A percentile compares a stretch with the other conserved stretches of the same genome.
These are phyloP conservation scores for Aciculosporium take DNA, from an alignment of 2,329 filamentous ascomycete species.

Conservation along the genomic window DNA sequence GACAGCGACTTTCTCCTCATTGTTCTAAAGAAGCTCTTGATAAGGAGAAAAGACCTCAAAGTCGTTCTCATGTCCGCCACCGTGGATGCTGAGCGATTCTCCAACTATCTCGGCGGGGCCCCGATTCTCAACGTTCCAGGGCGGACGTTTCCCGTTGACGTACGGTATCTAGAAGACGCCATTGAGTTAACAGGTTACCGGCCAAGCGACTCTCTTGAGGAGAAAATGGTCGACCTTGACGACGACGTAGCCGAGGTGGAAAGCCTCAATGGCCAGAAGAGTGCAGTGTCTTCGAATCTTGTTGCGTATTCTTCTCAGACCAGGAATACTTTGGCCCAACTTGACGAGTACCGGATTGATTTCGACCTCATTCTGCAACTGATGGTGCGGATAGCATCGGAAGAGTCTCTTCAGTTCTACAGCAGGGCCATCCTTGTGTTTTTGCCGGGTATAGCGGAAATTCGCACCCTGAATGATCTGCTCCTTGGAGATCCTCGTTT, in stretches of 20 bases:
- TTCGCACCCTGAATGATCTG: conserved; percentile 75
- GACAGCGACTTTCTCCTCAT: conserved; percentile 95
- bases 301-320: conserved; percentile 64
- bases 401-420: conserved; percentile 51
- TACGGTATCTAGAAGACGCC: conserved; percentile 82
- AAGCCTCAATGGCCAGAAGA: conserved; percentile 32
- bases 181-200: conserved; percentile 73
- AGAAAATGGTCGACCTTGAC: conserved; percentile 47
- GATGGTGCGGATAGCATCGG: conserved; percentile 59
- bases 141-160: conserved; percentile 81
- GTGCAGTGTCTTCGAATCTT: conserved; percentile 49
- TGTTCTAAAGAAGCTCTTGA: conserved; percentile 70
- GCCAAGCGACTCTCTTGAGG: conserved; percentile 27
- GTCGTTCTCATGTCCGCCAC: conserved; percentile 96
- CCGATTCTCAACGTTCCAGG: conserved; percentile 85
- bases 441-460: conserved; percentile 86
- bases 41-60: conserved; percentile 67
- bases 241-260: conserved; percentile 42
- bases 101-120: conserved; percentile 70
- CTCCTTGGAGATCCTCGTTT: conserved; percentile 66
- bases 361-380: conserved; percentile 74
- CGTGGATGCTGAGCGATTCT: conserved; percentile 84
- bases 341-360: conserved; percentile 87
- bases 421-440: conserved; percentile 93
- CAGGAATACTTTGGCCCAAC: conserved; percentile 54